Evolutionary conservation across 495 filamentous ascomycete genomes (phyloP).

Genomic region (Penicillium goetzii): DNA sequence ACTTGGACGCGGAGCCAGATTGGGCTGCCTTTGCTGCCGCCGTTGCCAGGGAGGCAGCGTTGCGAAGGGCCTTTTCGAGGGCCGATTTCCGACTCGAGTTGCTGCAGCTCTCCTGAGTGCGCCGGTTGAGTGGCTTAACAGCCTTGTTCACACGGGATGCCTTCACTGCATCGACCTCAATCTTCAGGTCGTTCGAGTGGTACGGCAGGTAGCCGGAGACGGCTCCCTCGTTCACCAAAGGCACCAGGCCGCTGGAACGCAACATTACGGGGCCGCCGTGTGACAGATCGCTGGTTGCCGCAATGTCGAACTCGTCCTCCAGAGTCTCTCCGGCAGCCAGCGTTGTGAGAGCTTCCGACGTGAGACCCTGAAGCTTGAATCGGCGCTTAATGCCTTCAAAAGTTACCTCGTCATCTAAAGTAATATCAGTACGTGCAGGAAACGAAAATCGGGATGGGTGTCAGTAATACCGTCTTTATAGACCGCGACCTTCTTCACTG

Average conservation of each 20-base stretch:
- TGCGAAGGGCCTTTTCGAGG: constrained; percentile 51
- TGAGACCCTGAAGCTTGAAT: constrained; percentile 49
- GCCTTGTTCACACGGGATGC: constrained; percentile 53
- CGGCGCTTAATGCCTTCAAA: constrained; percentile 63
- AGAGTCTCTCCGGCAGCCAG: constrained; percentile 59
- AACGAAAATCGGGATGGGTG: background rate
- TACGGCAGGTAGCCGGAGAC: constrained; percentile 32
- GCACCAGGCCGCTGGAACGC: constrained; percentile 56
- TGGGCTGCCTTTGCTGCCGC: constrained; percentile 57
- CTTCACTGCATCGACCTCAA: constrained; percentile 51
- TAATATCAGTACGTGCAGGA: background rate
- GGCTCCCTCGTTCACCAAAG: constrained; percentile 42
- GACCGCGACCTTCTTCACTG: constrained; percentile 64
- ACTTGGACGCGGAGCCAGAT: constrained; percentile 52
- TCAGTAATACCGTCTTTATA: constrained; percentile 50
- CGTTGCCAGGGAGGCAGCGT: constrained; percentile 54
- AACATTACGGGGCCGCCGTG: constrained; percentile 51
- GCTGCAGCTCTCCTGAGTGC: constrained; percentile 55
- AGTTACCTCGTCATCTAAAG: constrained; percentile 49
- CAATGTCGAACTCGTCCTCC: constrained; percentile 60
- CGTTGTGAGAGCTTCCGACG: constrained; percentile 56
- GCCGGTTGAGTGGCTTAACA: constrained; percentile 49
- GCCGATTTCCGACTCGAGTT: constrained; percentile 44
- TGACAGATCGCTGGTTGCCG: constrained; percentile 58
- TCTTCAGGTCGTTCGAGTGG: constrained; percentile 31